phyloP scores from a whole-genome alignment of 768 basidiomycete genomes.

The Phylloporus sp. region DNA sequence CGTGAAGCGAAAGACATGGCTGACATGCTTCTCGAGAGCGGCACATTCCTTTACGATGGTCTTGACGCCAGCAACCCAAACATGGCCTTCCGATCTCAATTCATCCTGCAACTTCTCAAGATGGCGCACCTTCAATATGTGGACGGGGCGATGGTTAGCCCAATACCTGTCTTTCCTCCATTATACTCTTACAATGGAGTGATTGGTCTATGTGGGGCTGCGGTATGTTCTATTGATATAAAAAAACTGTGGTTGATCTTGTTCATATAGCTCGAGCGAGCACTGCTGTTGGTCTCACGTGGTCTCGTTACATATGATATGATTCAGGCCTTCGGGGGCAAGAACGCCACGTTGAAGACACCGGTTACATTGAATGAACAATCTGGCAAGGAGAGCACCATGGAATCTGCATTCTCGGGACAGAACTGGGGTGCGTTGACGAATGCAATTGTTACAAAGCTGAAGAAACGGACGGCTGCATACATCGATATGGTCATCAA shows the following conservation, averaged over 20 bases:
- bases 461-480: conserved; percentile 13
- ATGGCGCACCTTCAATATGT: neutral
- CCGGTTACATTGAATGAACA: conserved; percentile 2
- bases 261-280: neutral
- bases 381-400: conserved; percentile 5
- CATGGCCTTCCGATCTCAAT: neutral
- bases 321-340: neutral
- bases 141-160: neutral
- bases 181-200: neutral
- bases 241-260: neutral
- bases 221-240: neutral
- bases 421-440: conserved; percentile 5
- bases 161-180: neutral
- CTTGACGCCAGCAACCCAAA: neutral
- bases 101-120: conserved; percentile 1
- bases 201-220: neutral
- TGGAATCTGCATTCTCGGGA: neutral
- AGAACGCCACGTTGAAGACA: neutral
- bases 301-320: neutral
- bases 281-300: neutral
- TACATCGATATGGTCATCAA: too few species aligned
- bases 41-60: neutral
- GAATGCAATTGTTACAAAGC: neutral
- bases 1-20: neutral
- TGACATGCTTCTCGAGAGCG: neutral